Conservation (phyloP, 331 rosid species). For the Telfairia occidentalis region DNA sequence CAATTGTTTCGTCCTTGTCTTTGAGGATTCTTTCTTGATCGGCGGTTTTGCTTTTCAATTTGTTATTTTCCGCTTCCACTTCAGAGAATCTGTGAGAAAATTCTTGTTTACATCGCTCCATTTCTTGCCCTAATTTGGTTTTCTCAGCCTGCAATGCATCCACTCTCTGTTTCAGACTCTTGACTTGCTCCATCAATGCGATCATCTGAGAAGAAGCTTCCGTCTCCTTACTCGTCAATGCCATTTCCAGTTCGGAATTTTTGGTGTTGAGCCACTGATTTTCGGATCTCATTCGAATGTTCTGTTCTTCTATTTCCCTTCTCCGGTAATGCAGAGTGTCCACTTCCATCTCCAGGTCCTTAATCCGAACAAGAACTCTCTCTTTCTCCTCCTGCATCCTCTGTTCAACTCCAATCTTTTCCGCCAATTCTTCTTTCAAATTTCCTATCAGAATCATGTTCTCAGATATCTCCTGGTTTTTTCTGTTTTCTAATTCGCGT, state of each 20-base stretch:
- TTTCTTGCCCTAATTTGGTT: constrained; percentile 31
- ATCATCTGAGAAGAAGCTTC: constrained; percentile 27
- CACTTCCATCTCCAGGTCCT: constrained; percentile 18
- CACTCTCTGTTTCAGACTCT: constrained; percentile 25
- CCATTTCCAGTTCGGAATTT: constrained; percentile 30
- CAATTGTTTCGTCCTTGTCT: constrained; percentile 22
- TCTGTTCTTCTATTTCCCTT: constrained; percentile 28
- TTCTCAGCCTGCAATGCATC: constrained; percentile 34
- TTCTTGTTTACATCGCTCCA: constrained; percentile 26
- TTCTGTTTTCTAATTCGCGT: constrained; percentile 23
- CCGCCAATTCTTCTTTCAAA: constrained; percentile 27
- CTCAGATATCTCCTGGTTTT: constrained; percentile 19
- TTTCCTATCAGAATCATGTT: constrained; percentile 17
- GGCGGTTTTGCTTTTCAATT: constrained; percentile 25
- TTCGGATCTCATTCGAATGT: constrained; percentile 23
- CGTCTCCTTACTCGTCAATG: constrained; percentile 17
- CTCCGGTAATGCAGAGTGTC: constrained; percentile 22
- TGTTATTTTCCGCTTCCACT: constrained; percentile 19
- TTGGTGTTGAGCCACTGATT: constrained; percentile 29
- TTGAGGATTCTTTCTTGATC: constrained; percentile 32
- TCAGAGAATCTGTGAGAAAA: constrained; percentile 15
- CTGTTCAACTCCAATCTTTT: constrained; percentile 17
- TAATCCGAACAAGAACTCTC: constrained; percentile 4
- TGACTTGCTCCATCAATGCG: constrained; percentile 19
- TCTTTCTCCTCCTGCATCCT: constrained; percentile 26